These are phyloP conservation scores for Curvularia hawaiiensis DNA, from an alignment of 2,329 filamentous ascomycete genomes.

Conservation along the genomic window DNA sequence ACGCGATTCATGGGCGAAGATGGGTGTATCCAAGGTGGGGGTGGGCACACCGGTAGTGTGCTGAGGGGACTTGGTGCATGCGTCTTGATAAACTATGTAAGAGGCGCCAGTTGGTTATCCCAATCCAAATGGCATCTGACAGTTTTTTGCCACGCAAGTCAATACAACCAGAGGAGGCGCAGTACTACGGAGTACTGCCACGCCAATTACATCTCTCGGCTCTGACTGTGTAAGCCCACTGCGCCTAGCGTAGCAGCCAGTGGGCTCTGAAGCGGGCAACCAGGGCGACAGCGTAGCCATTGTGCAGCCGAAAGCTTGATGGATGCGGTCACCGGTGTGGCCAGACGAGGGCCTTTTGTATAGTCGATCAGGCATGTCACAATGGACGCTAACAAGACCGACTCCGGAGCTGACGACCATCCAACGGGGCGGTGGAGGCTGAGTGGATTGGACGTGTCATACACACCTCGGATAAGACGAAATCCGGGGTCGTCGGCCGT, in stretches of 20 bases:
- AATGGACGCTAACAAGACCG: background rate
- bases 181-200: background rate
- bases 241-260: background rate
- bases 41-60: conserved; percentile 2
- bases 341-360: background rate
- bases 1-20: conserved; percentile 16
- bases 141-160: background rate
- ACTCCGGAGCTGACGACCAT: conserved; percentile 1
- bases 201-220: background rate
- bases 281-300: background rate
- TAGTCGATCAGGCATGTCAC: background rate
- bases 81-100: background rate
- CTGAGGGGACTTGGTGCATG: background rate
- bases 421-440: conserved; percentile 26
- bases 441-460: conserved; percentile 13
- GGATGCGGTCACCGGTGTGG: background rate
- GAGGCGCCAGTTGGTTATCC: background rate
- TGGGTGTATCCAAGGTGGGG: background rate
- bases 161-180: background rate
- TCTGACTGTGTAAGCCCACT: background rate
- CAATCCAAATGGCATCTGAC: background rate
- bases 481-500: conserved; percentile 3
- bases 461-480: conserved; percentile 1
- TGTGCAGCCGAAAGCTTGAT: background rate
- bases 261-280: background rate